A percentile compares a stretch with the other conserved stretches of the same genome.
Evolutionary conservation across 257 asterid genomes (phyloP).

Genomic region (Solanum peruvianum): DNA sequence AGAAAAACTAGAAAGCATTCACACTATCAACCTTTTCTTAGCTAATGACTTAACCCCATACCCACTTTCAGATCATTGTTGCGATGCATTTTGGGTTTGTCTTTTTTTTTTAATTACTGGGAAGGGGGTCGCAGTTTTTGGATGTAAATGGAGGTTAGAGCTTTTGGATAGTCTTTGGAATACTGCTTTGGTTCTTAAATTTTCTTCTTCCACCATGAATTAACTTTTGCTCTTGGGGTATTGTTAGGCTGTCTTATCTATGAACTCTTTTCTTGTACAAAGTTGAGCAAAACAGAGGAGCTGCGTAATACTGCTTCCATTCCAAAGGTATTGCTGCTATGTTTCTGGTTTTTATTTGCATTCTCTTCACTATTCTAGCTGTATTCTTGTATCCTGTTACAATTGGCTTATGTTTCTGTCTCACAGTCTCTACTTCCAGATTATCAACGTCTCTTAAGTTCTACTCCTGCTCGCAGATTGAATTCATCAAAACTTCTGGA

Average conservation of each 20-base stretch:
- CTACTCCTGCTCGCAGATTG: slow-evolving; percentile 89
- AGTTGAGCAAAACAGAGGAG: slow-evolving; percentile 84
- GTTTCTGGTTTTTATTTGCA: background rate
- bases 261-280: slow-evolving; percentile 88
- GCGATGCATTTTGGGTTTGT: background rate
- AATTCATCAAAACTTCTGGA: slow-evolving; percentile 95
- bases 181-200: background rate
- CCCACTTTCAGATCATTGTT: background rate
- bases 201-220: background rate
- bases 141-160: background rate
- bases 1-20: background rate
- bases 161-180: background rate
- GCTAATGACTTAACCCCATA: background rate
- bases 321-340: slow-evolving; percentile 60
- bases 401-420: slow-evolving; percentile 21
- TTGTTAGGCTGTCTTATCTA: slow-evolving; percentile 83
- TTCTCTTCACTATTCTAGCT: slow-evolving; percentile 3
- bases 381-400: slow-evolving; percentile 12
- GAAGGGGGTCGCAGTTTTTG: background rate
- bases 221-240: slow-evolving; percentile 12
- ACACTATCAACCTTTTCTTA: background rate
- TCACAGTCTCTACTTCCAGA: slow-evolving; percentile 96
- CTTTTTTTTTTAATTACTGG: background rate
- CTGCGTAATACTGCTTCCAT: slow-evolving; percentile 68
- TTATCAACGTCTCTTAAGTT: slow-evolving; percentile 92